Base-by-base conservation (phyloP, 805 yeast species). In the Diddensiella transvaalensis region DNA sequence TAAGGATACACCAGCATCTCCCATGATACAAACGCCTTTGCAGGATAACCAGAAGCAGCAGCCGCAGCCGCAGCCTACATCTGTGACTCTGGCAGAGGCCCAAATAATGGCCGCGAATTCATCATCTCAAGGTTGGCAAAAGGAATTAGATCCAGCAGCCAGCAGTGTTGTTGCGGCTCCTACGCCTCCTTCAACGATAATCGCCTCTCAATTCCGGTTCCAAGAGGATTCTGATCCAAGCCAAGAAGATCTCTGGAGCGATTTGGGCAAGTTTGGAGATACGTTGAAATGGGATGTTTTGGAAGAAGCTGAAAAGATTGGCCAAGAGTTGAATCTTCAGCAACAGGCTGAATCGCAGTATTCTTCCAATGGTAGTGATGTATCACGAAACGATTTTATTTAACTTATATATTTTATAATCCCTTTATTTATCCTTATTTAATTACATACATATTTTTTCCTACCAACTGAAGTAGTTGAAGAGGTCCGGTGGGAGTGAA, bases 231-330 rank as follows among this genome's bases (percentile, higher is more conserved):
- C 38, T 13, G 38, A 13, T 10, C 32, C 32, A 10, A n/a, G 21
- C 8, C 42, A 22, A 18, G 43, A 22, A 21, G 43, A 19, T 18
- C 37, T 36, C 3, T 26, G 29, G 37, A 19, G 22, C 24, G 48
- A 44, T 6, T 17, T 42, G 13, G 46, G 30, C 4, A 26, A 45
- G 35, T 22, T 47, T 3, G 47, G 39, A 10, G 47, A 44, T 10
- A 24, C 46, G 3, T 23, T 47, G 11, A 32, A 38, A 29, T 47
- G 50, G 50, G 50, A 47, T 29, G 40, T 42, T 18, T 35, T 44
- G 44, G 47, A 47, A 18, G 50, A 47, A 29, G 49, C 49, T 19
- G 50, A 29, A 33, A 40, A 23, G 52, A 36, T 44, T 30, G 45
- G 23, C 48, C 48, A 22, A 29, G 38, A n/a, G 42, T 11, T 10